A percentile compares a stretch with the other conserved stretches of the same genome.
phyloP scores from a whole-genome alignment of 371 early-diverging fungal species.

The Phascolomyces articulosus region DNA sequence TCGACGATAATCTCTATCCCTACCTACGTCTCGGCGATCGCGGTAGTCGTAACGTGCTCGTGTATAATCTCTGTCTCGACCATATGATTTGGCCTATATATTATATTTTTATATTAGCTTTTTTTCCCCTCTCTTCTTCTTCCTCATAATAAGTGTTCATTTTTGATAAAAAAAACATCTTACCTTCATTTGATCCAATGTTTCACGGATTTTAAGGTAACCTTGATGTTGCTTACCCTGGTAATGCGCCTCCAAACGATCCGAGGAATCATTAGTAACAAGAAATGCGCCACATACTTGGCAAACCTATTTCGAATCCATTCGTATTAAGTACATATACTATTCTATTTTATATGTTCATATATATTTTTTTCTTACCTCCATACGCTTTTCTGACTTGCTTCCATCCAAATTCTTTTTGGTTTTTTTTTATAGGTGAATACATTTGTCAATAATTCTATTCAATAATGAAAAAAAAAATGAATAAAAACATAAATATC shows the following conservation, averaged over 20 bases:
- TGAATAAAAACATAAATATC: neutral
- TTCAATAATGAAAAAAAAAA: neutral
- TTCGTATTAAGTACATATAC: neutral
- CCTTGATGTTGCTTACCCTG: slow-evolving; percentile 92
- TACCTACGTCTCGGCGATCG: slow-evolving; percentile 56
- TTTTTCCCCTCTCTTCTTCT: too few relatives aligned
- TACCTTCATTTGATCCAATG: slow-evolving; percentile 77
- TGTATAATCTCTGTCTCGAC: slow-evolving; percentile 34
- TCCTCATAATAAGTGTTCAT: too few relatives aligned
- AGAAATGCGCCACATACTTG: slow-evolving; percentile 90
- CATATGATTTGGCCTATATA: neutral
- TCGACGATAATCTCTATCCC: slow-evolving; percentile 58
- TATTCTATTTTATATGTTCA: neutral
- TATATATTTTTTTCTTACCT: neutral
- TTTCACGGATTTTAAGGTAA: slow-evolving; percentile 79
- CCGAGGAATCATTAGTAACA: slow-evolving; percentile 82
- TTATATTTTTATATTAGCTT: neutral
- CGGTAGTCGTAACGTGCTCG: slow-evolving; percentile 54
- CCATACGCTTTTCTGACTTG: slow-evolving; percentile 21
- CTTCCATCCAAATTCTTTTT: slow-evolving; percentile 18
- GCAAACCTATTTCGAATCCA: slow-evolving; percentile 75
- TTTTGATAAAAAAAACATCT: neutral
- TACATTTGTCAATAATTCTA: too few relatives aligned
- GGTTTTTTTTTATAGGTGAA: too few relatives aligned
- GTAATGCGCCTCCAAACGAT: slow-evolving; percentile 85